These are phyloP conservation scores for Paradendryphiella salina DNA, from an alignment of 2,329 filamentous ascomycete species.

Conservation along the genomic window DNA sequence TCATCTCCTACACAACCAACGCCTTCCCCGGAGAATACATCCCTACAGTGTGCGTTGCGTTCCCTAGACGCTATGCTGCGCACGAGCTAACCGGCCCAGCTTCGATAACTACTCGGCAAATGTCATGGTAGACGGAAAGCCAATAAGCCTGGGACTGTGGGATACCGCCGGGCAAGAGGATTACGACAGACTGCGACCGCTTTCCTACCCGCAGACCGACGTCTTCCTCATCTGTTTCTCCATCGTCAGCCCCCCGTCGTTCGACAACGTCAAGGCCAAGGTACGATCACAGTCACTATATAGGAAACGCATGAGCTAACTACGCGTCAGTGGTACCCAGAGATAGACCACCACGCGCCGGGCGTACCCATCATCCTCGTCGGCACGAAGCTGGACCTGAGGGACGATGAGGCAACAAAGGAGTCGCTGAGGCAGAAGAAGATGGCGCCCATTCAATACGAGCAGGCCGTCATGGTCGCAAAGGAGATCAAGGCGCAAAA, in stretches of 20 bases:
- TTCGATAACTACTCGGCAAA: constrained; percentile 99
- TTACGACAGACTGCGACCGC: constrained; percentile 90
- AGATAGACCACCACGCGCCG: constrained; percentile 95
- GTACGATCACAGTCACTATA: constrained; percentile 54
- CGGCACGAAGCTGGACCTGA: constrained; percentile 93
- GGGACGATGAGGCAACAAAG: constrained; percentile 81
- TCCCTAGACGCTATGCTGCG: constrained; percentile 1
- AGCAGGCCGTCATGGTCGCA: constrained; percentile 83
- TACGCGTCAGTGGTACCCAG: constrained; percentile 79
- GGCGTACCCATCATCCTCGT: constrained; percentile 96
- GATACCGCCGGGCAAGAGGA: constrained; percentile 99
- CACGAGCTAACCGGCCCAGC: constrained; percentile 53
- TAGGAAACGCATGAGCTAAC: constrained; percentile 21
- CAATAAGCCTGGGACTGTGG: constrained; percentile 95
- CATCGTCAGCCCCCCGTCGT: constrained; percentile 94
- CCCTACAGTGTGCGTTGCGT: constrained; percentile 78
- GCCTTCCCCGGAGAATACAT: constrained; percentile 99
- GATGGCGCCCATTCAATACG: constrained; percentile 96
- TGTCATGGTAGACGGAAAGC: constrained; percentile 98
- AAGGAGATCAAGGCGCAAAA: constrained; percentile 96
- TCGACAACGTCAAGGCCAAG: constrained; percentile 99
- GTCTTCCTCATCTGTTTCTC: constrained; percentile 99
- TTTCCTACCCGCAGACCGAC: constrained; percentile 97
- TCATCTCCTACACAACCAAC: constrained; percentile 99
- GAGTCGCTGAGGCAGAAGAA: constrained; percentile 85